phyloP scores from a whole-genome alignment of 2,329 filamentous ascomycete species.

The Fusarium ramigenum region DNA sequence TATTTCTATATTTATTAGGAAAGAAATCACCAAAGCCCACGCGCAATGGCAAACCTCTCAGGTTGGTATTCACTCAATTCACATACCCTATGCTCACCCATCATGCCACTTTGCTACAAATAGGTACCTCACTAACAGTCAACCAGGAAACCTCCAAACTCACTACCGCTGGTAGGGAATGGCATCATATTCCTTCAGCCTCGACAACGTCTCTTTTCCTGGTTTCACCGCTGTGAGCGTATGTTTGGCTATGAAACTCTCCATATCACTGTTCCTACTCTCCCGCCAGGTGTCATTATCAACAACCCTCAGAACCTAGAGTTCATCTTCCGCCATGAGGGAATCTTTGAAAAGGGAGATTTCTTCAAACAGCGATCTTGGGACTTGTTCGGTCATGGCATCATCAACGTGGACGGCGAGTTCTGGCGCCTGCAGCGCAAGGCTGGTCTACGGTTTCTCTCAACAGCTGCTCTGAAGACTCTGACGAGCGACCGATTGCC shows the following conservation, averaged over 20 bases:
- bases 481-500: conserved; percentile 68
- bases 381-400: conserved; percentile 72
- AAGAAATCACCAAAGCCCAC: conserved; percentile 22
- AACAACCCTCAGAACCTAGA: conserved; percentile 70
- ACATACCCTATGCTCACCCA: neutral
- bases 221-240: conserved; percentile 69
- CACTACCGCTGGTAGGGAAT: conserved; percentile 67
- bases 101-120: neutral
- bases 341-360: conserved; percentile 67
- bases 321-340: conserved; percentile 69
- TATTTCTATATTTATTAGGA: conserved; percentile 2
- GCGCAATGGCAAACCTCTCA: conserved; percentile 29
- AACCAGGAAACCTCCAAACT: conserved; percentile 58
- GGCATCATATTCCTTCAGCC: conserved; percentile 69
- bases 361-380: conserved; percentile 69
- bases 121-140: neutral
- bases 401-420: conserved; percentile 73
- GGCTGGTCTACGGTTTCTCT: conserved; percentile 69
- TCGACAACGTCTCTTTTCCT: conserved; percentile 67
- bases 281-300: conserved; percentile 71
- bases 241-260: conserved; percentile 68
- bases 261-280: conserved; percentile 68
- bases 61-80: conserved; percentile 3
- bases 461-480: conserved; percentile 63
- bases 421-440: conserved; percentile 71